Evolutionary conservation across 2,329 filamentous ascomycete genomes (phyloP).

Genomic region (Ceratocystis diversiconidia): DNA sequence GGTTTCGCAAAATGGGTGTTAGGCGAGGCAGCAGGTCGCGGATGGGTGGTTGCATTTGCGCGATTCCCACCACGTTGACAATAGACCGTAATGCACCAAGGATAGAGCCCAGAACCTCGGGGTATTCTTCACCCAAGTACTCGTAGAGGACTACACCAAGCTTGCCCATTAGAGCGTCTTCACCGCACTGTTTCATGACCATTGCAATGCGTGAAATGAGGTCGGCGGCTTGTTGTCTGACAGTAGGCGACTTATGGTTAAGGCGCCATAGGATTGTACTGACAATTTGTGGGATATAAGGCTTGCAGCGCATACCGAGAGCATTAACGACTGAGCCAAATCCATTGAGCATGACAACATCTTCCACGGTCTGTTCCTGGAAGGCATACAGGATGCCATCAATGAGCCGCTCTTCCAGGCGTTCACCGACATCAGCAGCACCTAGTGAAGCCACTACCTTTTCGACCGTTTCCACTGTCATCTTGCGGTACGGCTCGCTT

Average conservation of each 20-base stretch:
- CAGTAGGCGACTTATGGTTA: conserved; percentile 95
- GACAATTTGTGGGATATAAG: conserved; percentile 92
- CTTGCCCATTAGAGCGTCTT: conserved; percentile 91
- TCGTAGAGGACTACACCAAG: conserved; percentile 91
- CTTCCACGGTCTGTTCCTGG: conserved; percentile 95
- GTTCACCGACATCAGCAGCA: conserved; percentile 83
- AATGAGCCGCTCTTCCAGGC: conserved; percentile 82
- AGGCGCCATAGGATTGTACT: conserved; percentile 90
- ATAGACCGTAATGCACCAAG: conserved; percentile 88
- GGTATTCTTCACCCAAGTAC: conserved; percentile 96
- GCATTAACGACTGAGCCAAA: conserved; percentile 97
- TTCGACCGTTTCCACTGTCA: conserved; percentile 96
- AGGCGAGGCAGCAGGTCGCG: conserved; percentile 87
- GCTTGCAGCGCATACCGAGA: conserved; percentile 83
- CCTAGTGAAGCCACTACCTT: conserved; percentile 89
- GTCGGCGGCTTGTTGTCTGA: conserved; percentile 92
- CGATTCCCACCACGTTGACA: conserved; percentile 93
- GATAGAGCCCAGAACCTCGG: conserved; percentile 92
- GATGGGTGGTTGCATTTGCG: conserved; percentile 96
- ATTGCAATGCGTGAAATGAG: conserved; percentile 93
- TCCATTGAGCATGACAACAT: conserved; percentile 89
- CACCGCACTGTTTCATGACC: conserved; percentile 97
- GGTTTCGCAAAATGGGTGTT: conserved; percentile 94
- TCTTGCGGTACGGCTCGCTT: conserved; percentile 94
- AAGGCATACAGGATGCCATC: conserved; percentile 93